These are phyloP conservation scores for Aspergillus cavernicola DNA, from an alignment of 495 filamentous ascomycete genomes.

Conservation along the genomic window DNA sequence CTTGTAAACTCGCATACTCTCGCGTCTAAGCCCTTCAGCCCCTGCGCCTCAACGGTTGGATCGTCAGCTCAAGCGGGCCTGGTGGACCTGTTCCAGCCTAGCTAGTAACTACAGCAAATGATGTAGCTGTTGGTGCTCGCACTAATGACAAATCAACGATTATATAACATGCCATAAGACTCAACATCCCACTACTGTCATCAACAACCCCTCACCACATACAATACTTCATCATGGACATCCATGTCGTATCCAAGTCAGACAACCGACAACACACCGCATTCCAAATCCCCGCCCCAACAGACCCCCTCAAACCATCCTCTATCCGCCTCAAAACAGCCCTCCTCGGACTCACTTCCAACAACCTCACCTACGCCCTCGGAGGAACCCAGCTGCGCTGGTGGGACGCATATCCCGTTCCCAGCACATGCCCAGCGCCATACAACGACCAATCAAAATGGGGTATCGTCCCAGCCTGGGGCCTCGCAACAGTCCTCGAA, in stretches of 20 bases:
- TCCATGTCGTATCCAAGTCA: slow-evolving; percentile 27
- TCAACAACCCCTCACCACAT: no score
- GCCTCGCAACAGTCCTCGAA: slow-evolving; percentile 49
- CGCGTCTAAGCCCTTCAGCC: no score
- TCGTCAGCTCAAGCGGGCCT: no score
- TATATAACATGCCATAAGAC: no score
- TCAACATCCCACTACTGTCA: no score
- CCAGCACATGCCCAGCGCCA: slow-evolving; percentile 39
- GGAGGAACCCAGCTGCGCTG: slow-evolving; percentile 45
- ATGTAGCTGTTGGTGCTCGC: no score
- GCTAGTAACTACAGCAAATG: no score
- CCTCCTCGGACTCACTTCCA: slow-evolving; percentile 48
- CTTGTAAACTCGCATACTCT: no score
- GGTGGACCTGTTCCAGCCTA: no score
- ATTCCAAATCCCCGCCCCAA: slow-evolving; percentile 4
- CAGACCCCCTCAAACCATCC: slow-evolving; percentile 3
- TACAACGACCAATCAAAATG: slow-evolving; percentile 47
- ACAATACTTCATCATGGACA: no score
- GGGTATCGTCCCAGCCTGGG: slow-evolving; percentile 56
- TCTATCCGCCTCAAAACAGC: slow-evolving; percentile 42
- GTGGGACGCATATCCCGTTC: slow-evolving; percentile 40
- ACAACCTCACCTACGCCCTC: slow-evolving; percentile 54
- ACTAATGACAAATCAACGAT: no score
- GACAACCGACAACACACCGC: slow-evolving; percentile 23
- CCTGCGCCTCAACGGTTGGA: no score